Evolutionary conservation across 805 yeast genomes (phyloP), one percentile per base, ranked within the genome.

Genomic region (Starmerella etchellsii): DNA sequence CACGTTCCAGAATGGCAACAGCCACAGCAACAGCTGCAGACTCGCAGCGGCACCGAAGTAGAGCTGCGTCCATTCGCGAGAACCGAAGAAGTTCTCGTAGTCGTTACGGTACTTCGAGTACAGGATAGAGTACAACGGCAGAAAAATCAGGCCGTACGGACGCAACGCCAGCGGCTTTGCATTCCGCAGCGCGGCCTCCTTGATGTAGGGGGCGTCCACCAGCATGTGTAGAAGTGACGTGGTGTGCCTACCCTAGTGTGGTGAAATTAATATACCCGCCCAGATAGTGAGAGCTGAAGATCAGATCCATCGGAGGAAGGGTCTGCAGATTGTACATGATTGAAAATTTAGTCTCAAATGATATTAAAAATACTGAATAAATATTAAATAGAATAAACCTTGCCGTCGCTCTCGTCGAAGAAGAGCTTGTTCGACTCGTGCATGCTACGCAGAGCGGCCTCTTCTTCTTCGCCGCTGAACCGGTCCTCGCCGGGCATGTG

Each of bases 1-100:
- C 45, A 85, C 70, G 57, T 77, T 84, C 98, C 98, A 88, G 54
- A 80, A 79, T n/a, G 97, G 95, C 73, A 84, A 73, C 59, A 88
- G 71, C 78, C 85, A 71, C 43, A 88, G 65, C 57, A 88, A 65
- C 33, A 77, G 64, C 57, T 88, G 93, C 43, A 80, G 46, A 2
- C 95, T 74, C 28, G 79, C 59, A 38, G 87, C 67, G 5, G 85
- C 60, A 45, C 93, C 79, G 20, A 84, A 65, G 55, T 74, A 87
- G 28, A 88, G 91, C 59, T 82, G 83, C 0, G 97, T 91, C 97
- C 98, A 91, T 63, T 88, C 98, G 34, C 79, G 71, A 21, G 95
- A 95, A 34, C 71, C 80, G 54, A 88, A 80, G 57, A 82, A 82
- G 43, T 63, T 66, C 43, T 88, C 97, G 60, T 88, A 88, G 42